A percentile compares a stretch with the other conserved stretches of the same genome.
Evolutionary conservation across 768 basidiomycete genomes (phyloP).

Genomic region (Leccinum broughii): DNA sequence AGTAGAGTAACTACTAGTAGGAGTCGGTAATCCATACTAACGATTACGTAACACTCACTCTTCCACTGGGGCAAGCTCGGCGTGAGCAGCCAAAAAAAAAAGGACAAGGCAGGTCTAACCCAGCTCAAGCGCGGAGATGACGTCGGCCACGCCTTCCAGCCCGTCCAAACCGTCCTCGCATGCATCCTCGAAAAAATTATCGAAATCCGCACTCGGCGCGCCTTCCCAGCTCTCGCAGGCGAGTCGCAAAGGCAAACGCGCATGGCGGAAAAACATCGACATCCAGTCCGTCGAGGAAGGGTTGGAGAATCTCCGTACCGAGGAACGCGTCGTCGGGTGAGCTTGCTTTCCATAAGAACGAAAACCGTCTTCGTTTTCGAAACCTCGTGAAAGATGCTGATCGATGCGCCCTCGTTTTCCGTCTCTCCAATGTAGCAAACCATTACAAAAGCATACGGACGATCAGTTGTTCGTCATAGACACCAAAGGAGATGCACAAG

Average conservation of each 20-base stretch:
- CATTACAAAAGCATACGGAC: constrained; percentile 65
- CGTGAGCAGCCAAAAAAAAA: not conserved
- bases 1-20: too few species aligned
- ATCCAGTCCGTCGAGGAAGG: constrained; percentile 75
- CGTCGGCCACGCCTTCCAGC: not conserved
- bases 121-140: constrained; percentile 8
- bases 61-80: too few species aligned
- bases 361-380: not conserved
- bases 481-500: constrained; percentile 70
- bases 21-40: not conserved
- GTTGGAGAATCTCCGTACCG: constrained; percentile 73
- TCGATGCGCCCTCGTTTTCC: not conserved
- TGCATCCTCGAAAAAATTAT: constrained; percentile 2
- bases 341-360: constrained; percentile 14
- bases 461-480: constrained; percentile 81
- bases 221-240: constrained; percentile 49
- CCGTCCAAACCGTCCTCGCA: constrained; percentile 7
- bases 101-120: not conserved
- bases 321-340: constrained; percentile 81
- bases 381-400: not conserved
- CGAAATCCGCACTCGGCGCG: constrained; percentile 22
- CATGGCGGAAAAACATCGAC: constrained; percentile 94
- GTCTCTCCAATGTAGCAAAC: not conserved
- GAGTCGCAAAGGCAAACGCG: constrained; percentile 86
- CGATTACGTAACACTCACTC: not conserved